These are phyloP conservation scores for Xylariaceae sp. DNA, from an alignment of 2,329 filamentous ascomycete species.

Conservation along the genomic window DNA sequence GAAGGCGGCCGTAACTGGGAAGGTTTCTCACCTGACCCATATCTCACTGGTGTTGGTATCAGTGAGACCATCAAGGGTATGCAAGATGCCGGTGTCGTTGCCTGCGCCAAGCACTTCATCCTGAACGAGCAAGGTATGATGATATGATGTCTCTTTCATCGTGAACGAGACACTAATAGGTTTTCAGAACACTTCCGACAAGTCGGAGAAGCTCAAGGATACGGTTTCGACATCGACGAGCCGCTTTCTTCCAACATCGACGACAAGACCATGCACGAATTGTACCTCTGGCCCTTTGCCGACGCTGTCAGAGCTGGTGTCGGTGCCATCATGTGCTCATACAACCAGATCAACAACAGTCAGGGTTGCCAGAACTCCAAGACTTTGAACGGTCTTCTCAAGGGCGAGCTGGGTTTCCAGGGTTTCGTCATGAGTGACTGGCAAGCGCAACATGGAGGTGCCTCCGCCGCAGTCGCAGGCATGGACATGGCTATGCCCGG, in stretches of 20 bases:
- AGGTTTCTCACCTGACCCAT: slow-evolving; percentile 66
- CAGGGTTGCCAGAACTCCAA: slow-evolving; percentile 76
- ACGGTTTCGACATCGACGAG: slow-evolving; percentile 59
- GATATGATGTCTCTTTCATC: background rate
- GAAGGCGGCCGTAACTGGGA: slow-evolving; percentile 70
- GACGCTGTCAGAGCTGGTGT: slow-evolving; percentile 66
- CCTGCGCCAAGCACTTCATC: slow-evolving; percentile 70
- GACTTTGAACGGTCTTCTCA: slow-evolving; percentile 68
- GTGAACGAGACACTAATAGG: slow-evolving; percentile 15
- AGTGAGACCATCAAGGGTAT: slow-evolving; percentile 71
- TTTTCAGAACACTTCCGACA: slow-evolving; percentile 64
- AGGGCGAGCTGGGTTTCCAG: slow-evolving; percentile 74
- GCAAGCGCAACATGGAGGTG: slow-evolving; percentile 67
- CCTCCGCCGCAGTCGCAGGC: slow-evolving; percentile 61
- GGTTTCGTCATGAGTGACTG: slow-evolving; percentile 80
- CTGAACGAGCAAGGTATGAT: slow-evolving; percentile 56
- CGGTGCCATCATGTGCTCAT: slow-evolving; percentile 60
- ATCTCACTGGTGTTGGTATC: slow-evolving; percentile 66
- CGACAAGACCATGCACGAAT: slow-evolving; percentile 68
- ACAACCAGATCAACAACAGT: slow-evolving; percentile 75
- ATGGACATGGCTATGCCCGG: slow-evolving; percentile 88
- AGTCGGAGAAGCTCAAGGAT: slow-evolving; percentile 47
- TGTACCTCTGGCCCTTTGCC: slow-evolving; percentile 74
- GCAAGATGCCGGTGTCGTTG: slow-evolving; percentile 72
- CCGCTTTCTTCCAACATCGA: slow-evolving; percentile 56